Conservation (phyloP, 2,329 filamentous ascomycete genomes). For the Gnomoniopsis sp. region DNA sequence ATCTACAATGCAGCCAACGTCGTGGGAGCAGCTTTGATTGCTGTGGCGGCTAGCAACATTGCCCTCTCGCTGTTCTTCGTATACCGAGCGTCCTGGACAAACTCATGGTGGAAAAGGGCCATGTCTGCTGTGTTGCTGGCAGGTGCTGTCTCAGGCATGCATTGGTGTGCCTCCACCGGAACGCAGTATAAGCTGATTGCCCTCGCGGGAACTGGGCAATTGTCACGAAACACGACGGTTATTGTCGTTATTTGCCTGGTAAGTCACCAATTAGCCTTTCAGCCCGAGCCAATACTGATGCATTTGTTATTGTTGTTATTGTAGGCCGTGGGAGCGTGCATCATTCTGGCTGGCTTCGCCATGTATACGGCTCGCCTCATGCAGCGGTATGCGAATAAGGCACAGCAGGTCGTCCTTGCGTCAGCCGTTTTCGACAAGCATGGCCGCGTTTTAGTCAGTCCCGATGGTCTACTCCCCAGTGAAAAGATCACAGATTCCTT, state of each 20-base stretch:
- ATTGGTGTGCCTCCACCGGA: slow-evolving; percentile 74
- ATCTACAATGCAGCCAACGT: slow-evolving; percentile 59
- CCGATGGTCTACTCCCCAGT: slow-evolving; percentile 65
- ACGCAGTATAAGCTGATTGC: slow-evolving; percentile 62
- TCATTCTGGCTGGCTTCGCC: slow-evolving; percentile 54
- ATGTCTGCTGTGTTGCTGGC: slow-evolving; percentile 67
- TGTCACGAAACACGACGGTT: slow-evolving; percentile 63
- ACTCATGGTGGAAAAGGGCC: slow-evolving; percentile 71
- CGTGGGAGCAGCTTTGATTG: slow-evolving; percentile 67
- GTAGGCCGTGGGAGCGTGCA: slow-evolving; percentile 60
- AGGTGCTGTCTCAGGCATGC: slow-evolving; percentile 78
- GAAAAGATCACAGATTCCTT: slow-evolving; percentile 79
- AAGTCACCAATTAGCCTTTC: slow-evolving; percentile 27
- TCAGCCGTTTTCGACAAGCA: slow-evolving; percentile 65
- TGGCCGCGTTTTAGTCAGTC: slow-evolving; percentile 65
- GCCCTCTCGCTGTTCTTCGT: slow-evolving; percentile 76
- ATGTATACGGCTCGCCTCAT: slow-evolving; percentile 51
- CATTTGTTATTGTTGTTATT: no score
- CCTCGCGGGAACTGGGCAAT: slow-evolving; percentile 37
- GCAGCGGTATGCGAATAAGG: slow-evolving; percentile 52
- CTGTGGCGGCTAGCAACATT: slow-evolving; percentile 65
- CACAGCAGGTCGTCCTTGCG: slow-evolving; percentile 57
- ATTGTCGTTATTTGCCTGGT: slow-evolving; percentile 72
- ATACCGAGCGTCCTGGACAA: slow-evolving; percentile 72
- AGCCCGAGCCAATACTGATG: slow-evolving; percentile 6